Conservation (phyloP, 108 stramenopile genomes). For the Mediolabrus comicus region DNA sequence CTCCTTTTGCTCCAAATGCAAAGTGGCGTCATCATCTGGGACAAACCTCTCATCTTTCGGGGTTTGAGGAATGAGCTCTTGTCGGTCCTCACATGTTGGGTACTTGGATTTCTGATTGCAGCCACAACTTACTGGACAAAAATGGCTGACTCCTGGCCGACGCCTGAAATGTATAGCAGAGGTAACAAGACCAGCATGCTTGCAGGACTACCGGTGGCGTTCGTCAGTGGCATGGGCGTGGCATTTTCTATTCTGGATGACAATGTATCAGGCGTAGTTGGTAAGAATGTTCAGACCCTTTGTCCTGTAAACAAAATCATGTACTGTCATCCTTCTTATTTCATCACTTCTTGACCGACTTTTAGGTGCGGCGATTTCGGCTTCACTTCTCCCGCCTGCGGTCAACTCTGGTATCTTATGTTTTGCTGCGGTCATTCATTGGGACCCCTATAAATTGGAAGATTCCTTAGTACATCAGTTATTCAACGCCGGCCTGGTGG, state of each 20-base stretch:
- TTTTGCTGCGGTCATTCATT: neutral
- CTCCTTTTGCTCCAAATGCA: too few relatives aligned
- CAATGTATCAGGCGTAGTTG: constrained; percentile 75
- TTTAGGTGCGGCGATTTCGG: constrained; percentile 76
- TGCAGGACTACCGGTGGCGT: constrained; percentile 62
- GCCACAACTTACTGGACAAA: too few relatives aligned
- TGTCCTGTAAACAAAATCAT: too few relatives aligned
- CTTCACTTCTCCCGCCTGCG: constrained; percentile 87
- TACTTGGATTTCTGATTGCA: neutral
- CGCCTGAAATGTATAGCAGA: neutral
- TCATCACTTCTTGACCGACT: too few relatives aligned
- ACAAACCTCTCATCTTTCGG: constrained; percentile 50
- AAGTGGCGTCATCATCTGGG: constrained; percentile 63
- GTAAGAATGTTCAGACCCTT: too few relatives aligned
- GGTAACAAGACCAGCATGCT: neutral
- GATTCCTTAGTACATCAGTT: too few relatives aligned
- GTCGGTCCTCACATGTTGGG: constrained; percentile 59
- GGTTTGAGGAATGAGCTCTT: constrained; percentile 59
- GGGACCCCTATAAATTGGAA: neutral
- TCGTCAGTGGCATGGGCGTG: constrained; percentile 86
- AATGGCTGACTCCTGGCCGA: too few relatives aligned
- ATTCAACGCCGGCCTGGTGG: too few relatives aligned
- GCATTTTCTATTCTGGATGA: constrained; percentile 74
- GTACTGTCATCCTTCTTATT: too few relatives aligned
- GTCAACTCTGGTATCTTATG: constrained; percentile 25